Conservation (phyloP, 306 rosid genomes). For the Astragalus glycyphyllos region DNA sequence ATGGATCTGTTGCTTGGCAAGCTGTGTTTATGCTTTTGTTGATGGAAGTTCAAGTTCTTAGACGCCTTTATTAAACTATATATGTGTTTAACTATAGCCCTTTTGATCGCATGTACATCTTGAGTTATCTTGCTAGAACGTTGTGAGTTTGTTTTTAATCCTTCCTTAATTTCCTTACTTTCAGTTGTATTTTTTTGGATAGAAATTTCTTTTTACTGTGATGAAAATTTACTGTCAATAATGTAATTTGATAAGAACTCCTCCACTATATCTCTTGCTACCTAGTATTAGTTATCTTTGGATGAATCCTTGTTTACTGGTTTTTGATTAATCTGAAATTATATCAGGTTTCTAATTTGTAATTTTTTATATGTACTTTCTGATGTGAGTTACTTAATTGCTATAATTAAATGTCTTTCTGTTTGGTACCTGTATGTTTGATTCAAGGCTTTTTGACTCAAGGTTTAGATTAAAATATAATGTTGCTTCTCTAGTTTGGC, state of each 20-base stretch:
- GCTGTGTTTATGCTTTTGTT: slow-evolving; percentile 33
- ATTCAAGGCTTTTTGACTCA: too few relatives aligned
- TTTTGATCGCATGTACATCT: slow-evolving; percentile 79
- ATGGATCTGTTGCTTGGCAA: too few relatives aligned
- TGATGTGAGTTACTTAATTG: not conserved
- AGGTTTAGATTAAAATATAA: slow-evolving; percentile 18
- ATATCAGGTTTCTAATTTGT: not conserved
- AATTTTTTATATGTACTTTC: not conserved
- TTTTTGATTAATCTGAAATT: slow-evolving; percentile 14
- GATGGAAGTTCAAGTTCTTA: slow-evolving; percentile 78
- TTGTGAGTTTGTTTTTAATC: slow-evolving; percentile 65
- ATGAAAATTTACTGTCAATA: not conserved
- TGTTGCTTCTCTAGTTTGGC: slow-evolving; percentile 20
- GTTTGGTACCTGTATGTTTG: not conserved
- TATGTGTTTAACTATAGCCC: slow-evolving; percentile 77
- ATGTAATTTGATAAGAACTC: slow-evolving; percentile 15
- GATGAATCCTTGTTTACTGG: slow-evolving; percentile 2
- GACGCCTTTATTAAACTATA: slow-evolving; percentile 74
- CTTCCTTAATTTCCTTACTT: slow-evolving; percentile 29
- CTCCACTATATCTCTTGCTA: not conserved
- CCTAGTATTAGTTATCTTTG: not conserved
- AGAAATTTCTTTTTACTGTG: not conserved
- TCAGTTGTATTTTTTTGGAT: not conserved
- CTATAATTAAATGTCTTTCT: slow-evolving; percentile 13
- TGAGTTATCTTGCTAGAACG: slow-evolving; percentile 81